phyloP scores from a whole-genome alignment of 768 basidiomycete species.

The Cystofilobasidium ferigula region DNA sequence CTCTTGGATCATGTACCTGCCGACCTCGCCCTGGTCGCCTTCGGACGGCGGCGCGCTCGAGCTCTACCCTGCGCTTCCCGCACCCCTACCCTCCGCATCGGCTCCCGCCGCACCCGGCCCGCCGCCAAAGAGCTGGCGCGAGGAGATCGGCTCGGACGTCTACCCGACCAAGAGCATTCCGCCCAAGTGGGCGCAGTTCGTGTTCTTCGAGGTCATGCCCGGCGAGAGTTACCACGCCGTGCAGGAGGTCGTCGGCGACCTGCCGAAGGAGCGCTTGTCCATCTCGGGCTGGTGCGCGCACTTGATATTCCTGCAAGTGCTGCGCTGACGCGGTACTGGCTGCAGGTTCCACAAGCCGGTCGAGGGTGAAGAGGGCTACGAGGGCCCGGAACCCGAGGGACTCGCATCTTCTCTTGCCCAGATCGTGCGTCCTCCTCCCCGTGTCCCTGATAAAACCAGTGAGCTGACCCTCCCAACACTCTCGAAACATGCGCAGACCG shows the following conservation, averaged over 20 bases:
- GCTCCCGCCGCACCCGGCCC: constrained; percentile 47
- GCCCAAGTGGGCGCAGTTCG: constrained; percentile 40
- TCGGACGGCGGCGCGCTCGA: constrained; percentile 92
- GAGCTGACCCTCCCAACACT: no score
- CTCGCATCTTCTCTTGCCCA: constrained; percentile 73
- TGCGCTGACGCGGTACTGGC: no score
- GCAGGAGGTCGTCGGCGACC: constrained; percentile 85
- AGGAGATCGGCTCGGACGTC: constrained; percentile 22
- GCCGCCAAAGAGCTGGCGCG: constrained; percentile 14
- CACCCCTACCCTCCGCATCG: background rate
- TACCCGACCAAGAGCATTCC: constrained; percentile 20
- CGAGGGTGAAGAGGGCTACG: constrained; percentile 79
- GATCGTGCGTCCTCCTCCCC: constrained; percentile 51
- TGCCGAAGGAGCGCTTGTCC: constrained; percentile 64
- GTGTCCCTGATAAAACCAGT: no score
- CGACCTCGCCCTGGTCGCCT: constrained; percentile 59
- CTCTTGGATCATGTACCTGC: constrained; percentile 95
- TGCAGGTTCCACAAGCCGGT: constrained; percentile 83
- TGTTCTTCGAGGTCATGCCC: constrained; percentile 65
- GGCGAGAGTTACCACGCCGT: constrained; percentile 93
- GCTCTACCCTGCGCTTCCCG: constrained; percentile 55
- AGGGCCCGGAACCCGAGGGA: constrained; percentile 42
- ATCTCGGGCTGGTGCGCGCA: constrained; percentile 82
- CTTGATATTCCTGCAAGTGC: background rate
- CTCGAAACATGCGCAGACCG: constrained; percentile 27